phyloP scores from a whole-genome alignment of 176 grass and related monocot genomes.

The Musa itinerans region DNA sequence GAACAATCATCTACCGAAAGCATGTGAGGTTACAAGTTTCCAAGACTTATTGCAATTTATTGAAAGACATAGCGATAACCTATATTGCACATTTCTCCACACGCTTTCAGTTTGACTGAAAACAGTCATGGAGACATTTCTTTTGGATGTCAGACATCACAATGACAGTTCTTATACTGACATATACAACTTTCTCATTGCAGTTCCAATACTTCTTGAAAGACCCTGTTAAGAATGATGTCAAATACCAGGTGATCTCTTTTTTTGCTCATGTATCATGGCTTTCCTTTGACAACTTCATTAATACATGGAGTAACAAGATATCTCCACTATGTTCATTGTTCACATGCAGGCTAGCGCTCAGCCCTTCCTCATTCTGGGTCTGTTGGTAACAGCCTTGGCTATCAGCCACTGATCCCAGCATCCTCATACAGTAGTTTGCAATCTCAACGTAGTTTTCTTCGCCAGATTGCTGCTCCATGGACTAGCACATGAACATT shows the following conservation, averaged over 20 bases:
- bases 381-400: slow-evolving; percentile 64
- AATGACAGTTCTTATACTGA: neutral
- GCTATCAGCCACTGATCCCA: slow-evolving; percentile 30
- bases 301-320: neutral
- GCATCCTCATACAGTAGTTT: neutral
- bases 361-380: slow-evolving; percentile 60
- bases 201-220: slow-evolving; percentile 77
- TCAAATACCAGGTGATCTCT: slow-evolving; percentile 55
- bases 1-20: no score
- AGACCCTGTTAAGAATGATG: slow-evolving; percentile 69
- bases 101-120: neutral
- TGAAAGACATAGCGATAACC: no score
- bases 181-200: neutral
- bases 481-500: neutral
- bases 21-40: no score
- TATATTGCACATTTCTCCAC: no score
- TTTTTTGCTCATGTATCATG: neutral
- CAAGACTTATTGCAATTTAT: no score
- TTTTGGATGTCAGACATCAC: neutral
- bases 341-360: slow-evolving; percentile 42
- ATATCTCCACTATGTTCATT: neutral
- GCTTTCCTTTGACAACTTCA: neutral
- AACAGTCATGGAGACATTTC: neutral
- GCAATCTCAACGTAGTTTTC: neutral
- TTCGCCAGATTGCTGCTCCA: neutral